Evolutionary conservation across 148 eudicot genomes (phyloP).

Genomic region (Rhododendron molle): DNA sequence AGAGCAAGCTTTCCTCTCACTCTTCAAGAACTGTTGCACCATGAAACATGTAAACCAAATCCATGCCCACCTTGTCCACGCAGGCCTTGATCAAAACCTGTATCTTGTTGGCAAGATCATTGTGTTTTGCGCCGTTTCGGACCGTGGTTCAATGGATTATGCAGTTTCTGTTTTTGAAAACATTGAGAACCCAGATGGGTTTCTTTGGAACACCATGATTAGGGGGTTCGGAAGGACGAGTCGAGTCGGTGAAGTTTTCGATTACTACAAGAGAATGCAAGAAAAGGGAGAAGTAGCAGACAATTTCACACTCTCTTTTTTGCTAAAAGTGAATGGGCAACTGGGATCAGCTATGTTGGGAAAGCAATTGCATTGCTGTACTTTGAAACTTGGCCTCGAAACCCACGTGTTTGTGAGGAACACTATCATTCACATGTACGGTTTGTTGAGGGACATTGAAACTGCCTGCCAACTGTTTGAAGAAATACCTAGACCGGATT

Average conservation of each 20-base stretch:
- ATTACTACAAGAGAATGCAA: slow-evolving; percentile 19
- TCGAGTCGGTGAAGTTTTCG: slow-evolving; percentile 14
- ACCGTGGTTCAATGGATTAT: slow-evolving; percentile 22
- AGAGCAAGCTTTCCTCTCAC: slow-evolving; percentile 19
- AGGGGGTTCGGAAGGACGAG: slow-evolving; percentile 29
- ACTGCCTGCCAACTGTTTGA: slow-evolving; percentile 44
- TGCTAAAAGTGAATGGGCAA: slow-evolving; percentile 31
- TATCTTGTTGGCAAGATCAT: slow-evolving; percentile 27
- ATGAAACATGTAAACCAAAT: slow-evolving; percentile 18
- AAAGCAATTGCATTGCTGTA: slow-evolving; percentile 40
- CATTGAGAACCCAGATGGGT: slow-evolving; percentile 29
- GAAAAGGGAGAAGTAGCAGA: slow-evolving; percentile 21
- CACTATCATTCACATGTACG: slow-evolving; percentile 47
- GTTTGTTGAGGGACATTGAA: slow-evolving; percentile 23
- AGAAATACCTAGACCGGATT: slow-evolving; percentile 30
- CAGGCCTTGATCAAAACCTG: slow-evolving; percentile 20
- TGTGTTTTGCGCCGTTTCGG: slow-evolving; percentile 26
- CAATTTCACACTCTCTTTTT: slow-evolving; percentile 28
- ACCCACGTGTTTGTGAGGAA: slow-evolving; percentile 39
- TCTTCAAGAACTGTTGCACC: slow-evolving; percentile 21
- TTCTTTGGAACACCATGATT: slow-evolving; percentile 35
- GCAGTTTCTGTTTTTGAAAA: slow-evolving; percentile 18
- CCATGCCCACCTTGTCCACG: slow-evolving; percentile 24
- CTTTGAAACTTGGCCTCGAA: slow-evolving; percentile 39
- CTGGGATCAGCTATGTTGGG: slow-evolving; percentile 33